Percentiles rank a stretch among this genome's conserved stretches.
These are phyloP conservation scores for Boletus edulis DNA, from an alignment of 768 basidiomycete species.

Conservation along the genomic window DNA sequence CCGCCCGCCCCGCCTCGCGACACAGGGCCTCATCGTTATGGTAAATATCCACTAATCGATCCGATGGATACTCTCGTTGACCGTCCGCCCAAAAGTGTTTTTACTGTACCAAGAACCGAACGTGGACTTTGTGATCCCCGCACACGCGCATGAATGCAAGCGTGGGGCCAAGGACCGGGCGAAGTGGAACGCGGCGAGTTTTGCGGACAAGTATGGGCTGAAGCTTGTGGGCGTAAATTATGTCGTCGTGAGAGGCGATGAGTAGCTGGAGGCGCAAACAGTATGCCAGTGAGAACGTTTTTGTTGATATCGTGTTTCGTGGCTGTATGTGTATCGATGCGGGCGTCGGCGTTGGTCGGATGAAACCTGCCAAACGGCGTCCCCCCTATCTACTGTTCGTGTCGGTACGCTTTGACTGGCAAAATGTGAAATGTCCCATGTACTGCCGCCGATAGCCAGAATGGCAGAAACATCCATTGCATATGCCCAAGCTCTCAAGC, in stretches of 20 bases:
- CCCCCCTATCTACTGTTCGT: too few relatives aligned
- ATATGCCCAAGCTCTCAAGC: too few relatives aligned
- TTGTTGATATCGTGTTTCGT: neutral
- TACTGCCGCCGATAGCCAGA: too few relatives aligned
- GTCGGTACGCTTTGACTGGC: too few relatives aligned
- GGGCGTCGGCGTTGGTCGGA: too few relatives aligned
- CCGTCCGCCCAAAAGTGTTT: conserved; percentile 46
- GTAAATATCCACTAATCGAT: conserved; percentile 31
- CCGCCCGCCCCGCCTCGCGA: conserved; percentile 55
- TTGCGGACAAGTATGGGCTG: conserved; percentile 50
- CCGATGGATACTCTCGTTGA: neutral
- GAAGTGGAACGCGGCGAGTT: conserved; percentile 54
- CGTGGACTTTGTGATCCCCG: conserved; percentile 38
- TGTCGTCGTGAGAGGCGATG: conserved; percentile 39
- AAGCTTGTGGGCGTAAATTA: conserved; percentile 61
- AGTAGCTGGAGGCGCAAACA: neutral
- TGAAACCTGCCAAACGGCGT: too few relatives aligned
- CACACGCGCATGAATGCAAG: conserved; percentile 45
- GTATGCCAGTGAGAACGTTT: too few relatives aligned
- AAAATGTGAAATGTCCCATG: too few relatives aligned
- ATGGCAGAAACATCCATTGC: too few relatives aligned
- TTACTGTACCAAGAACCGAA: conserved; percentile 60
- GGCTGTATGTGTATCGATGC: neutral
- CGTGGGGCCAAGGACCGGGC: conserved; percentile 43
- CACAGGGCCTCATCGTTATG: conserved; percentile 56